These are phyloP conservation scores for Termitomyces sp. DNA, from an alignment of 768 basidiomycete genomes.

Conservation along the genomic window DNA sequence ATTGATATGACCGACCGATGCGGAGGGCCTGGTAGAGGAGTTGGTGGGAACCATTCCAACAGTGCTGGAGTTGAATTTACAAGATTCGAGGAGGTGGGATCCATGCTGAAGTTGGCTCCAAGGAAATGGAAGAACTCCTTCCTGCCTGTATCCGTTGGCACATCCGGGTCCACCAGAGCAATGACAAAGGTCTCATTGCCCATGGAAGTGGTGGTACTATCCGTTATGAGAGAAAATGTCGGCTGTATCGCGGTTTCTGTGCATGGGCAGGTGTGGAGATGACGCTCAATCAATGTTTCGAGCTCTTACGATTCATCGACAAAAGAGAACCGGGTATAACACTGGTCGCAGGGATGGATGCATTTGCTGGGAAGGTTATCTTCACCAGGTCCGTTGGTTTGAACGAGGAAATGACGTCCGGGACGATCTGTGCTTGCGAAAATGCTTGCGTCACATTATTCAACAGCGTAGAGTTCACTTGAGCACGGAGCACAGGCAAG, in stretches of 20 bases:
- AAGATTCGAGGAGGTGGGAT: slow-evolving; percentile 20
- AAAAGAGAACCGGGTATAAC: slow-evolving; percentile 31
- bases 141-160: slow-evolving; percentile 33
- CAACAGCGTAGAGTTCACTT: slow-evolving; percentile 10
- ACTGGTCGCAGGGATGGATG: slow-evolving; percentile 20
- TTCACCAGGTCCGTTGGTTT: slow-evolving; percentile 28
- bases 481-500: slow-evolving; percentile 11
- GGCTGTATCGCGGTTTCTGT: slow-evolving; percentile 30
- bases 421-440: slow-evolving; percentile 32
- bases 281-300: not conserved
- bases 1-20: slow-evolving; percentile 29
- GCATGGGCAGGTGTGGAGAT: not conserved
- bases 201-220: slow-evolving; percentile 14
- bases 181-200: slow-evolving; percentile 28
- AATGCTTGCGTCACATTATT: slow-evolving; percentile 24
- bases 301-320: slow-evolving; percentile 28
- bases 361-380: slow-evolving; percentile 30
- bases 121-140: slow-evolving; percentile 34
- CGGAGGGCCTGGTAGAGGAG: slow-evolving; percentile 33
- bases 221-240: slow-evolving; percentile 22
- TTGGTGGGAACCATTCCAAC: slow-evolving; percentile 31
- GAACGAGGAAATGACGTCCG: slow-evolving; percentile 32
- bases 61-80: slow-evolving; percentile 33
- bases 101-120: slow-evolving; percentile 29
- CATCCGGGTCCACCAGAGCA: slow-evolving; percentile 38